Percentiles rank a stretch among this genome's conserved stretches.
Evolutionary conservation across 2,329 filamentous ascomycete species (phyloP).

Genomic region (Curvularia hawaiiensis): DNA sequence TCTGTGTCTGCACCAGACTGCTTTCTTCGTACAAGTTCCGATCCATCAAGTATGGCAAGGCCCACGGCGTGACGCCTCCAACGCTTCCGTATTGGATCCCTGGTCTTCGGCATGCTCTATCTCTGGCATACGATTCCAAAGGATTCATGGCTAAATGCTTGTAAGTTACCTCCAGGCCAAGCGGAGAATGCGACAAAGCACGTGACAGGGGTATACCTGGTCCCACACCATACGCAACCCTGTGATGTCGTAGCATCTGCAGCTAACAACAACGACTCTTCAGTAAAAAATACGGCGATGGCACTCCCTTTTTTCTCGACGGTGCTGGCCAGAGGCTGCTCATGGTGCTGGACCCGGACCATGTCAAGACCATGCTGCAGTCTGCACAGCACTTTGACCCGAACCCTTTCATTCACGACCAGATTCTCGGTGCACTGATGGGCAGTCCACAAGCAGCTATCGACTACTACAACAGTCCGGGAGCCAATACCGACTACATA

Average conservation of each 20-base stretch:
- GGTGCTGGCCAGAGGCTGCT: conserved; percentile 24
- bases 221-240: too few species aligned
- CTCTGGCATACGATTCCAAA: conserved; percentile 19
- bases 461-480: conserved; percentile 19
- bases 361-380: conserved; percentile 19
- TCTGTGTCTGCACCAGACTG: conserved; percentile 21
- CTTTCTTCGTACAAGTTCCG: conserved; percentile 19
- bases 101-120: conserved; percentile 22
- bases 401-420: conserved; percentile 22
- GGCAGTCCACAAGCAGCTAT: conserved; percentile 21
- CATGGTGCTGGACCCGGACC: conserved; percentile 18
- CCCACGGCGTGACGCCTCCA: conserved; percentile 15
- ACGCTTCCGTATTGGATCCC: conserved; percentile 30
- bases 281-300: conserved; percentile 23
- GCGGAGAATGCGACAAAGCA: background rate
- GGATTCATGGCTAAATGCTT: conserved; percentile 19
- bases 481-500: conserved; percentile 15
- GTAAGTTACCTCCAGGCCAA: conserved; percentile 10
- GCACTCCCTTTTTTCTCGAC: conserved; percentile 23
- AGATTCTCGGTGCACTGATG: conserved; percentile 23
- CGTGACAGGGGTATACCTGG: too few species aligned
- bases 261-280: background rate
- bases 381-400: conserved; percentile 18
- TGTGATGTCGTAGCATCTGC: background rate
- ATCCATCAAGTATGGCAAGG: conserved; percentile 14